A percentile compares a stretch with the other conserved stretches of the same genome.
Conservation (phyloP, 139 green algal genomes). For the Chlamydomonas eustigma region DNA sequence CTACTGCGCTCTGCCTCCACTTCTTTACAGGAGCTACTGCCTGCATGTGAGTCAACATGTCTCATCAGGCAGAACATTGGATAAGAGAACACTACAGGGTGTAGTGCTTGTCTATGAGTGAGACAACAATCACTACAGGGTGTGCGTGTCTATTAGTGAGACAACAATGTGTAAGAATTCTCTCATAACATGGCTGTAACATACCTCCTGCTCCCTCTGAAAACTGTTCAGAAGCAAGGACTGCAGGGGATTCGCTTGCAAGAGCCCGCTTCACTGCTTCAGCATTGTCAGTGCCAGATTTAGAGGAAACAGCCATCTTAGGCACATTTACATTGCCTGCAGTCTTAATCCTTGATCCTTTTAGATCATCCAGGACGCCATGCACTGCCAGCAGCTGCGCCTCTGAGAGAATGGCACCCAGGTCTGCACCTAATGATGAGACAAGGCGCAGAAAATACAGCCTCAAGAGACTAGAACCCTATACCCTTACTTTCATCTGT, state of each 20-base stretch:
- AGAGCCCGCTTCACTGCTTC: neutral
- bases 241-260: neutral
- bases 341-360: neutral
- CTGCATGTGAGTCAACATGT: no score
- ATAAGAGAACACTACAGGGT: no score
- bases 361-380: constrained; percentile 46
- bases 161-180: no score
- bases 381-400: constrained; percentile 79
- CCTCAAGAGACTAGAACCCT: no score
- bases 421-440: constrained; percentile 57
- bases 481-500: no score
- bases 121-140: no score
- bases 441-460: no score
- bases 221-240: neutral
- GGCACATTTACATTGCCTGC: neutral
- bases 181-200: neutral
- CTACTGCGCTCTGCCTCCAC: neutral
- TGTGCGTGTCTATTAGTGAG: no score
- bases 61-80: no score
- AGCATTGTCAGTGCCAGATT: neutral
- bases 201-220: neutral
- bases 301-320: neutral
- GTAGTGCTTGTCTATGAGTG: no score
- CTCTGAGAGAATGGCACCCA: constrained; percentile 72
- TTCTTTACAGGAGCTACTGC: no score